A percentile compares a stretch with the other conserved stretches of the same genome.
phyloP scores from a whole-genome alignment of 345 rosid species.

The Acer negundo region DNA sequence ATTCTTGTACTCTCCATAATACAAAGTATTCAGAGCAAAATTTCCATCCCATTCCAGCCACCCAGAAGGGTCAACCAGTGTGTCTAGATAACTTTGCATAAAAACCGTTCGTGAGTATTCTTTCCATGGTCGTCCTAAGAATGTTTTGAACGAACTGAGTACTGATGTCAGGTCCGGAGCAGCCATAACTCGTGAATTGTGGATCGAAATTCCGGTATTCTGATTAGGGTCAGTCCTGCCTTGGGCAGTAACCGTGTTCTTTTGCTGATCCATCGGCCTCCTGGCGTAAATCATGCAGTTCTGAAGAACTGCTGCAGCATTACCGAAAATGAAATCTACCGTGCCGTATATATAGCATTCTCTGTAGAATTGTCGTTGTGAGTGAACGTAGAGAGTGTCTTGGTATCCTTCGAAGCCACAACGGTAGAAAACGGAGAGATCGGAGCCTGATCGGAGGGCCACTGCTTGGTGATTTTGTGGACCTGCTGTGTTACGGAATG shows the following conservation, averaged over 20 bases:
- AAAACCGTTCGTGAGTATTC: slow-evolving; percentile 65
- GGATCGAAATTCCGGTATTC: slow-evolving; percentile 82
- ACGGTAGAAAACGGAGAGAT: slow-evolving; percentile 77
- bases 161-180: slow-evolving; percentile 70
- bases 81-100: slow-evolving; percentile 58
- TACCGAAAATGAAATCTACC: slow-evolving; percentile 87
- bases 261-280: slow-evolving; percentile 64
- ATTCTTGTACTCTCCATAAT: slow-evolving; percentile 77
- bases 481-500: slow-evolving; percentile 70
- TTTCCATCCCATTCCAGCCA: slow-evolving; percentile 84
- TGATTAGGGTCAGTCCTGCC: slow-evolving; percentile 84
- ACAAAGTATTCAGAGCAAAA: slow-evolving; percentile 67
- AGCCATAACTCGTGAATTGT: slow-evolving; percentile 72
- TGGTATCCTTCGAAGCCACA: slow-evolving; percentile 83
- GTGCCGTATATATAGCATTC: slow-evolving; percentile 87
- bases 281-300: slow-evolving; percentile 77
- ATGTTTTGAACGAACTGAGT: slow-evolving; percentile 51
- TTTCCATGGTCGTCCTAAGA: slow-evolving; percentile 86
- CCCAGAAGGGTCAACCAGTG: slow-evolving; percentile 66
- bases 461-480: slow-evolving; percentile 76
- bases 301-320: slow-evolving; percentile 78
- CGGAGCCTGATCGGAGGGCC: slow-evolving; percentile 84
- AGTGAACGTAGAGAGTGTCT: slow-evolving; percentile 82
- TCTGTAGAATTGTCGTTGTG: slow-evolving; percentile 81
- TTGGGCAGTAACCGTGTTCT: slow-evolving; percentile 74